Percentiles rank a stretch among this genome's conserved stretches.
Conservation (phyloP, 179 eudicot genomes). For the Actinidia chinensis region DNA sequence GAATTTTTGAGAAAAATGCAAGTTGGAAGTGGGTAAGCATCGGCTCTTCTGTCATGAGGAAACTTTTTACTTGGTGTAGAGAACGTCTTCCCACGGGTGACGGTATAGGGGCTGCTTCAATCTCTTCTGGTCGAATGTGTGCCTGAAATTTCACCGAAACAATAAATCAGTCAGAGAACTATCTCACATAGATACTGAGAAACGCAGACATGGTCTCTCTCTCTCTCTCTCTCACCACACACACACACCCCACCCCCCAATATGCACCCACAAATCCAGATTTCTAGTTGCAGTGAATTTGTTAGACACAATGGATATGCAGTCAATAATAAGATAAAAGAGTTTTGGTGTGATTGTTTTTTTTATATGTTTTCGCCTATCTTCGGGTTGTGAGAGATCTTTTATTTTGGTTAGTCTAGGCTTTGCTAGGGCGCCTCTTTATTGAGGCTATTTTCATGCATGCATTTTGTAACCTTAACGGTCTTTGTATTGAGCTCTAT, state of each 20-base stretch:
- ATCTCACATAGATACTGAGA: not conserved
- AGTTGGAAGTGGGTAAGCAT: conserved; percentile 19
- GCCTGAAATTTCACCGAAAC: conserved; percentile 50
- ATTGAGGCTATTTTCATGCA: no score
- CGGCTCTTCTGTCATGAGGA: conserved; percentile 22
- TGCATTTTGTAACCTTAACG: no score
- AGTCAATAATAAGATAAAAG: not conserved
- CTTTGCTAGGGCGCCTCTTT: no score
- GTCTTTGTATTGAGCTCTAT: no score
- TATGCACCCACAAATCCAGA: no score
- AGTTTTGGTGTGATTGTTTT: no score
- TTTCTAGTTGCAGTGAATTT: not conserved
- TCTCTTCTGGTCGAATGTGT: conserved; percentile 98
- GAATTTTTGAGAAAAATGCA: conserved; percentile 18
- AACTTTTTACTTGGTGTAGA: conserved; percentile 76
- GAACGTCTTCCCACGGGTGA: conserved; percentile 99
- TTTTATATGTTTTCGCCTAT: no score
- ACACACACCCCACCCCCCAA: no score
- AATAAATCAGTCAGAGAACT: not conserved
- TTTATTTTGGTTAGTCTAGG: no score
- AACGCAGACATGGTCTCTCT: not conserved
- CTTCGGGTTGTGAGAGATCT: no score
- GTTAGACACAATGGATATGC: conserved; percentile 3
- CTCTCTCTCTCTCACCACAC: conserved; percentile 1
- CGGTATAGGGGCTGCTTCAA: conserved; percentile 98